These are phyloP conservation scores for Pseudomicrostroma phylloplanum DNA, from an alignment of 1,284 basidiomycete genomes.

Conservation along the genomic window DNA sequence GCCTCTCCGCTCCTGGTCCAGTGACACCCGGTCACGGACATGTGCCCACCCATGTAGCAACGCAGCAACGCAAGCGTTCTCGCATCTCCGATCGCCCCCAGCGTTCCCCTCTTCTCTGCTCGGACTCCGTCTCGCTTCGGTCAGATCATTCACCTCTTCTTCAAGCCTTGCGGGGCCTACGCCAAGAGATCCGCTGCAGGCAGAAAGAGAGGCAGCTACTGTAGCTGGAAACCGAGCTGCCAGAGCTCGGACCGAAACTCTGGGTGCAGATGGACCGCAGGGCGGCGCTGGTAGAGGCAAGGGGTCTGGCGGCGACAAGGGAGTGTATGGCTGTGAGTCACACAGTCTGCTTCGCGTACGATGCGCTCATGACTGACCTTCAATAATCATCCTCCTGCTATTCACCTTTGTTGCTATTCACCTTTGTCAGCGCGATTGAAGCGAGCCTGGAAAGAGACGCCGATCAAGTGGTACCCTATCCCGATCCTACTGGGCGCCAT, in stretches of 20 bases:
- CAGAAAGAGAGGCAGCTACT: conserved; percentile 38
- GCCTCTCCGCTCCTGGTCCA: too few species aligned
- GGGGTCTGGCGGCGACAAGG: not conserved
- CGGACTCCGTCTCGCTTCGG: too few species aligned
- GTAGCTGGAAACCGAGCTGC: conserved; percentile 39
- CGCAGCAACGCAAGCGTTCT: too few species aligned
- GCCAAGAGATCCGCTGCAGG: conserved; percentile 26
- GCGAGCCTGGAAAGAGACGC: conserved; percentile 77
- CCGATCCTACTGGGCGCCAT: conserved; percentile 66
- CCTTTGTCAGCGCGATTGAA: conserved; percentile 54
- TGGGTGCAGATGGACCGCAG: not conserved
- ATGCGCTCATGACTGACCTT: not conserved
- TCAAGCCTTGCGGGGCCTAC: too few species aligned
- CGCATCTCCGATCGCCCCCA: too few species aligned
- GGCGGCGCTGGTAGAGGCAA: conserved; percentile 9
- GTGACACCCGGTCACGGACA: too few species aligned
- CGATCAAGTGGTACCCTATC: conserved; percentile 90
- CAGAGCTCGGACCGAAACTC: conserved; percentile 7
- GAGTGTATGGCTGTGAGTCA: conserved; percentile 12
- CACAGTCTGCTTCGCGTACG: conserved; percentile 10
- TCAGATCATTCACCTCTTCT: too few species aligned
- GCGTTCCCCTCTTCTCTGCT: too few species aligned
- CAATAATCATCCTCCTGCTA: not conserved
- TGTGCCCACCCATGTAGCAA: too few species aligned
- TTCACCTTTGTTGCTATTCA: too few species aligned